Conservation (phyloP, 805 yeast genomes). For the Nakazawaea wyomingensis region DNA sequence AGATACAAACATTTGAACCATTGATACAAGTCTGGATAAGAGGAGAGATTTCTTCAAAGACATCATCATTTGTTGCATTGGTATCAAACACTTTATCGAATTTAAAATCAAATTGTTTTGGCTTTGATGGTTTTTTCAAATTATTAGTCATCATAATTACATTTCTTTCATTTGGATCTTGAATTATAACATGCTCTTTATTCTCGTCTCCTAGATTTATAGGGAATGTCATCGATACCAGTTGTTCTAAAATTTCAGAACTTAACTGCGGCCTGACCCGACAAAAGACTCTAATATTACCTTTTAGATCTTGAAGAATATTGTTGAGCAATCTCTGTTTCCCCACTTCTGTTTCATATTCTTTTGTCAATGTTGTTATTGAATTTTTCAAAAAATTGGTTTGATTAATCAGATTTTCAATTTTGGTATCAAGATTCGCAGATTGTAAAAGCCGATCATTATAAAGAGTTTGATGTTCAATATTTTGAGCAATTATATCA, state of each 20-base stretch:
- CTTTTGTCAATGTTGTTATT: not conserved
- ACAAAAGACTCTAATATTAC: slow-evolving; percentile 89
- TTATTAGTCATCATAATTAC: not conserved
- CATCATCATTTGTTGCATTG: slow-evolving; percentile 46
- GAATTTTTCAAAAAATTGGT: not conserved
- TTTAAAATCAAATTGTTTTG: slow-evolving; percentile 38
- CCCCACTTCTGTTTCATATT: slow-evolving; percentile 44
- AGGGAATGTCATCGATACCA: slow-evolving; percentile 1
- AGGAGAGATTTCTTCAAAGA: slow-evolving; percentile 84
- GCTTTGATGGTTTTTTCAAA: not conserved
- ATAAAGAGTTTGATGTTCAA: not conserved
- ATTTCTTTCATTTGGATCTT: slow-evolving; percentile 15
- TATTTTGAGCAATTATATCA: not conserved
- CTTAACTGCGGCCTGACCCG: slow-evolving; percentile 61
- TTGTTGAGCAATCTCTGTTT: slow-evolving; percentile 64
- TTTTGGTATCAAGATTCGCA: not conserved
- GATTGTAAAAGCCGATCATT: not conserved
- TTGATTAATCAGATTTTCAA: not conserved
- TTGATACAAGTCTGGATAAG: slow-evolving; percentile 80
- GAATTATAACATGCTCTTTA: slow-evolving; percentile 27
- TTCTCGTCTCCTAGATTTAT: slow-evolving; percentile 28
- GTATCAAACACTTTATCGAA: slow-evolving; percentile 77
- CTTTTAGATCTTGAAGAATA: slow-evolving; percentile 77
- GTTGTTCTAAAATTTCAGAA: slow-evolving; percentile 8
- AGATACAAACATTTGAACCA: slow-evolving; percentile 88